phyloP scores from a whole-genome alignment of 495 filamentous ascomycete genomes.

The Ramalina peruviana region DNA sequence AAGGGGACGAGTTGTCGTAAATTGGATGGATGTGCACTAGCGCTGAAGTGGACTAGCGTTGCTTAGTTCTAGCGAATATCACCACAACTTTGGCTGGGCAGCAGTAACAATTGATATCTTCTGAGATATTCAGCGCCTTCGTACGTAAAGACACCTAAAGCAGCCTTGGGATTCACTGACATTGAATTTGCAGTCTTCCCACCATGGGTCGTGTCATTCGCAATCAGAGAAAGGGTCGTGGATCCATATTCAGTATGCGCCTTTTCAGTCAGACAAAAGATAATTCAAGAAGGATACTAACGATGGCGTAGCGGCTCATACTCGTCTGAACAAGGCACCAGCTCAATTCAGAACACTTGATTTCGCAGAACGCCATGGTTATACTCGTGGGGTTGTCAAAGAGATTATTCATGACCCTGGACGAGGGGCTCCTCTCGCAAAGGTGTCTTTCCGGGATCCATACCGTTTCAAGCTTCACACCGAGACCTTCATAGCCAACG shows the following conservation, averaged over 20 bases:
- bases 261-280: slow-evolving; percentile 5
- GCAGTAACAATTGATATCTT: not conserved
- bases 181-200: not conserved
- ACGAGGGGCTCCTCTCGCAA: slow-evolving; percentile 93
- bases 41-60: slow-evolving; percentile 2
- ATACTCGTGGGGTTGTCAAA: slow-evolving; percentile 92
- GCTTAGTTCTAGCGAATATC: slow-evolving; percentile 10
- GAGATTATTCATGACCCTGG: slow-evolving; percentile 98
- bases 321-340: slow-evolving; percentile 80
- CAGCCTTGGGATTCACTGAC: slow-evolving; percentile 17
- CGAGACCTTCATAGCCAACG: slow-evolving; percentile 99
- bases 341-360: slow-evolving; percentile 93
- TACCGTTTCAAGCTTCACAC: slow-evolving; percentile 81
- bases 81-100: slow-evolving; percentile 17
- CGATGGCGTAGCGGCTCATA: slow-evolving; percentile 50
- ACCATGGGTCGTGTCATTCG: slow-evolving; percentile 70
- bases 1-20: not conserved
- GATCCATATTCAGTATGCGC: slow-evolving; percentile 88
- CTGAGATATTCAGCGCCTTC: too few relatives aligned
- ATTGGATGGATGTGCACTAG: not conserved
- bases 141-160: slow-evolving; percentile 7
- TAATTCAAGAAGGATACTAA: slow-evolving; percentile 24
- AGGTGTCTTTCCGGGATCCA: slow-evolving; percentile 87
- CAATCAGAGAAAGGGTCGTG: slow-evolving; percentile 96
- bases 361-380: slow-evolving; percentile 90